A percentile compares a stretch with the other conserved stretches of the same genome.
phyloP scores from a whole-genome alignment of 1,284 basidiomycete genomes.

The Apiotrichum montevideense region DNA sequence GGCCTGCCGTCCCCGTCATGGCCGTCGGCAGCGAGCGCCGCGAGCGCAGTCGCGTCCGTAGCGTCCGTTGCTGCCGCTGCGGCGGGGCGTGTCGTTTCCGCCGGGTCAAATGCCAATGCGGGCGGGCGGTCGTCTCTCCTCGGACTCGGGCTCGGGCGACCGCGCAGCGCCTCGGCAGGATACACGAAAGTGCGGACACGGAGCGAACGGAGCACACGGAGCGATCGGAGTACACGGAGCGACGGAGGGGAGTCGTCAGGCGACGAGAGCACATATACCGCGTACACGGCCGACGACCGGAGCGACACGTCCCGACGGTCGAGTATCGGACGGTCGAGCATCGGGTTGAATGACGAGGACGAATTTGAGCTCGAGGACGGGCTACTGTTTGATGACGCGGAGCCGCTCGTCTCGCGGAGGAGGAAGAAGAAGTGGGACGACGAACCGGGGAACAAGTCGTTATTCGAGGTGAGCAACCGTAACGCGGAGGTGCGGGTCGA shows the following conservation, averaged over 20 bases:
- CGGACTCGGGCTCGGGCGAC: neutral
- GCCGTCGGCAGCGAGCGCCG: neutral
- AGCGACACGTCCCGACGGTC: neutral
- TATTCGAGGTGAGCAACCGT: constrained; percentile 10
- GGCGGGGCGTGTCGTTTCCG: neutral
- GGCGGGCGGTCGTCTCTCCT: neutral
- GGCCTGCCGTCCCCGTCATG: neutral
- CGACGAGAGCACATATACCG: neutral
- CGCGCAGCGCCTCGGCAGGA: neutral
- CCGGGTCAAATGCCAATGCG: neutral
- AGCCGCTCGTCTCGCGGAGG: constrained; percentile 13
- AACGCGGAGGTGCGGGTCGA: neutral
- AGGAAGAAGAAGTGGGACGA: constrained; percentile 12
- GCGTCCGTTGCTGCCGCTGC: neutral
- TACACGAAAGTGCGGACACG: neutral
- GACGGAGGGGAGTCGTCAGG: neutral
- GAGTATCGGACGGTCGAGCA: constrained; percentile 1
- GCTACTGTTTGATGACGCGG: constrained; percentile 3
- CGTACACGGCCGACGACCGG: constrained; percentile 2
- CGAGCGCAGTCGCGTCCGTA: neutral
- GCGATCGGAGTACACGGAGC: neutral
- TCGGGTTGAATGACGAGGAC: constrained; percentile 1
- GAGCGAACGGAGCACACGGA: neutral
- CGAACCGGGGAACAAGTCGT: constrained; percentile 8
- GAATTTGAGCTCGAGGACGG: constrained; percentile 6